A percentile compares a stretch with the other conserved stretches of the same genome.
Conservation (phyloP, 495 filamentous ascomycete species). For the Penicillium crystallinum region DNA sequence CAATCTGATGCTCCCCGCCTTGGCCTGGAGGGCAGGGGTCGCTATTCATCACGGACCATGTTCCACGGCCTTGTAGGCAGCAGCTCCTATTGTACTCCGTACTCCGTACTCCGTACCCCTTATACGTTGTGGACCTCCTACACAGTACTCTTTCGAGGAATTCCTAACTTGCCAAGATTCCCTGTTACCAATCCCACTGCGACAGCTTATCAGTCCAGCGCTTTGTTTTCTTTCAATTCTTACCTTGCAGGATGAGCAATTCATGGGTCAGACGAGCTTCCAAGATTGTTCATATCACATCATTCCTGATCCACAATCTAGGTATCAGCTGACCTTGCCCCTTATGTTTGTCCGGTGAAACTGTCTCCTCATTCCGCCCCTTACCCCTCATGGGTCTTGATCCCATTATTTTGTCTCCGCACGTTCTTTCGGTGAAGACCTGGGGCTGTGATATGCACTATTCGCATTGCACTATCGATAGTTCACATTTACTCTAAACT, state of each 20-base stretch:
- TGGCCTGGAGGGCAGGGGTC: constrained; percentile 17
- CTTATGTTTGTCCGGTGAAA: neutral
- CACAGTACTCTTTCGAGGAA: constrained; percentile 7
- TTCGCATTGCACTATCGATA: constrained; percentile 1
- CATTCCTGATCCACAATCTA: neutral
- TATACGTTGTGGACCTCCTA: too few relatives aligned
- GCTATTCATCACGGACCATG: constrained; percentile 10
- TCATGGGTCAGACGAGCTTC: neutral
- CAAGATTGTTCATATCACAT: neutral
- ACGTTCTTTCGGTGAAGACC: constrained; percentile 18
- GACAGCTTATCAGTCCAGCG: neutral
- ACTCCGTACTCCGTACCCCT: constrained; percentile 1
- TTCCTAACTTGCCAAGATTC: constrained; percentile 7
- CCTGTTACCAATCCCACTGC: constrained; percentile 5
- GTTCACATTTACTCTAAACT: constrained; percentile 4
- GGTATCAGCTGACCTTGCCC: neutral
- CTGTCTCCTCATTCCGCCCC: neutral
- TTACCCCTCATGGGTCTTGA: constrained; percentile 7
- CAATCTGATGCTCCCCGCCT: constrained; percentile 31
- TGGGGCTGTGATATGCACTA: constrained; percentile 13
- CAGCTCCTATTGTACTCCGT: neutral
- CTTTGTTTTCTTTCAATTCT: neutral
- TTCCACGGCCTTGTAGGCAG: constrained; percentile 13
- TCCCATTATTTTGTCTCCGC: constrained; percentile 11
- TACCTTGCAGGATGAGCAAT: neutral